Base-by-base conservation (phyloP, 805 yeast species). In the Ogataea nitratoaversa region DNA sequence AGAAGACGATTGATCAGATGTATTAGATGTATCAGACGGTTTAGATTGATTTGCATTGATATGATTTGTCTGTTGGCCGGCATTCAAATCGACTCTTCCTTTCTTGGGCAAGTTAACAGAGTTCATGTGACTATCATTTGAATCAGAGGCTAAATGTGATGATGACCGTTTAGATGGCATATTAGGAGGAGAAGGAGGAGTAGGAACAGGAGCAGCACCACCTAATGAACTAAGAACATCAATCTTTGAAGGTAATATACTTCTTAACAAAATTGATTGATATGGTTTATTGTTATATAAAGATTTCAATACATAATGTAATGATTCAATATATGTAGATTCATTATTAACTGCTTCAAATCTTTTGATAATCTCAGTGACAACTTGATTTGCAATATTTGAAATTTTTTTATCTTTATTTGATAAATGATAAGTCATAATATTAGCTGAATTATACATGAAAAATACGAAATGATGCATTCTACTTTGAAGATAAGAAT, bases 391-490 rank as follows among this genome's bases (percentile, higher is more conserved):
- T 61, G 62, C 53, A 63, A 71, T 44, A 57, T 59, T 49, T 62
- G 60, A 19, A 61, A 74, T 5, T 61, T 63, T 44, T 62, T 58
- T 40, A 38, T 53, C 47, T 30, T 48, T 51, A 35, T 53, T 53
- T 32, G 42, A 42, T 37, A 77, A 72, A 61, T 83, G 89, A 58
- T 81, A 80, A 8, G 79, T 68, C 56, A 82, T 73, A 69, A 82
- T 78, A 49, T 80, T 67, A 48, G 80, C 66, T 2, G 89, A 85
- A 34, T 36, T 42, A 46, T 32, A 47, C 25, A 45, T 37, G 37
- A 42, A 43, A 16, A 30, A 32, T 13, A 44, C 40, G 29, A 33
- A 81, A 32, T 78, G 60, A 28, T 78, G 70, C 8, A 38, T 17
- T 19, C 38, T 43, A 28, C 32, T 37, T 14, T 20, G 36, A 50